phyloP scores from a whole-genome alignment of 1,284 basidiomycete genomes.

The Cutaneotrichosporon sp. region DNA sequence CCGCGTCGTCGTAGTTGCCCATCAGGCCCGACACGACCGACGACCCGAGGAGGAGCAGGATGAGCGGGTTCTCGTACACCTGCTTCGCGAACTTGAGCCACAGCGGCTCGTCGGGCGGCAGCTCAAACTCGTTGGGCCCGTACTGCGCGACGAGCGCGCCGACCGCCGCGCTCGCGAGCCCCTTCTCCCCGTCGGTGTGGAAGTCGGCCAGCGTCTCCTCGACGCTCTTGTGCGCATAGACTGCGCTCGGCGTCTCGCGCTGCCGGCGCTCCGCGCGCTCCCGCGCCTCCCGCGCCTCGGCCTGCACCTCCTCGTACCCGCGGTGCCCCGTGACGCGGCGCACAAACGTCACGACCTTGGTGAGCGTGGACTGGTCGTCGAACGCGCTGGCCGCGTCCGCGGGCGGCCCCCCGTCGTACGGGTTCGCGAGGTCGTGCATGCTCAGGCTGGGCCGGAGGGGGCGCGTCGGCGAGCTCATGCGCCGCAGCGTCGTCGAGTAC shows the following conservation, averaged over 20 bases:
- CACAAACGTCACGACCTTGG: constrained; percentile 21
- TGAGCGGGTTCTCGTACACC: constrained; percentile 91
- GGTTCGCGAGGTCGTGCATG: constrained; percentile 19
- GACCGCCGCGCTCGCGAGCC: constrained; percentile 67
- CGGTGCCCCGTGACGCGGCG: constrained; percentile 32
- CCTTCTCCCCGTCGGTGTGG: constrained; percentile 65
- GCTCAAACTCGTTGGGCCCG: constrained; percentile 93
- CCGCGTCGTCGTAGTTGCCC: constrained; percentile 91
- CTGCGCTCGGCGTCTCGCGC: constrained; percentile 48
- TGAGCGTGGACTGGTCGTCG: constrained; percentile 13
- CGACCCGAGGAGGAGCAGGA: constrained; percentile 83
- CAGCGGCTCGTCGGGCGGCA: constrained; percentile 76
- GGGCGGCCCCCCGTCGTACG: constrained; percentile 12
- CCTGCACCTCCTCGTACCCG: constrained; percentile 34
- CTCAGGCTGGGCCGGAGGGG: constrained; percentile 6
- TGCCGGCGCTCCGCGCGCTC: constrained; percentile 37
- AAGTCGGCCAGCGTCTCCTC: constrained; percentile 53
- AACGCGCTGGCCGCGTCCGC: constrained; percentile 11
- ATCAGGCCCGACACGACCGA: constrained; percentile 83
- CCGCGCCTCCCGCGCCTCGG: constrained; percentile 30
- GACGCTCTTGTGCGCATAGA: constrained; percentile 48
- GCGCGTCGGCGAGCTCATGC: constrained; percentile 56
- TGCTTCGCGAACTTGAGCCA: constrained; percentile 81
- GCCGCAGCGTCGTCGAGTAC: constrained; percentile 74
- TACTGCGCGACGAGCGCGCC: constrained; percentile 67